These are phyloP conservation scores for Aspergillus hancockii DNA, from an alignment of 495 filamentous ascomycete species.

Conservation along the genomic window DNA sequence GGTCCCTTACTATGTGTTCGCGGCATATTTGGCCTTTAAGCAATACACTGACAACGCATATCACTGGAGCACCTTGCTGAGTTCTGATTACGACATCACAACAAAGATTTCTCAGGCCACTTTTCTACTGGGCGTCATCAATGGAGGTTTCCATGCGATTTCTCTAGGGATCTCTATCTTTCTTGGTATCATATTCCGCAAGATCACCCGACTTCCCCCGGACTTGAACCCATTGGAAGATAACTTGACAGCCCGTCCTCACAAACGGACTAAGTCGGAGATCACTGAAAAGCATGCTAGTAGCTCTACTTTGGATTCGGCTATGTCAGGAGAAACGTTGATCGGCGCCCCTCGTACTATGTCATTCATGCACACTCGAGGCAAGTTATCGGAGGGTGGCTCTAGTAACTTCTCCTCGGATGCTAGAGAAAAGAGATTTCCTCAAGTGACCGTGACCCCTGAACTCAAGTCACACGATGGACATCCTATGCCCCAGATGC, in stretches of 20 bases:
- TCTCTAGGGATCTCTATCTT: constrained; percentile 70
- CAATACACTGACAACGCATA: constrained; percentile 43
- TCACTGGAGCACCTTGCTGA: constrained; percentile 65
- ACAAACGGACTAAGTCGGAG: constrained; percentile 75
- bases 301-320: constrained; percentile 53
- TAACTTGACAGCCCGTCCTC: constrained; percentile 76
- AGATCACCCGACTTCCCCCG: constrained; percentile 77
- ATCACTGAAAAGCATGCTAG: constrained; percentile 57
- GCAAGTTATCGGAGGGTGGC: constrained; percentile 52
- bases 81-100: constrained; percentile 41
- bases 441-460: constrained; percentile 5
- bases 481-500: constrained; percentile 38
- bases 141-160: constrained; percentile 66
- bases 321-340: constrained; percentile 58
- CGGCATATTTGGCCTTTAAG: constrained; percentile 55
- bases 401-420: constrained; percentile 8
- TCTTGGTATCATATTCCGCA: constrained; percentile 72
- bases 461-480: constrained; percentile 35
- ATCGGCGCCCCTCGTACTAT: constrained; percentile 61
- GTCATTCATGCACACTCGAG: constrained; percentile 75
- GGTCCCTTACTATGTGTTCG: constrained; percentile 77
- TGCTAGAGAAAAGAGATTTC: constrained; percentile 7
- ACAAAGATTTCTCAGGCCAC: constrained; percentile 59
- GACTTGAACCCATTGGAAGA: constrained; percentile 92
- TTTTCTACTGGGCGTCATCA: constrained; percentile 61